Base-by-base conservation (phyloP, 2,329 filamentous ascomycete genomes). In the Rhexocercosporidium sp. region DNA sequence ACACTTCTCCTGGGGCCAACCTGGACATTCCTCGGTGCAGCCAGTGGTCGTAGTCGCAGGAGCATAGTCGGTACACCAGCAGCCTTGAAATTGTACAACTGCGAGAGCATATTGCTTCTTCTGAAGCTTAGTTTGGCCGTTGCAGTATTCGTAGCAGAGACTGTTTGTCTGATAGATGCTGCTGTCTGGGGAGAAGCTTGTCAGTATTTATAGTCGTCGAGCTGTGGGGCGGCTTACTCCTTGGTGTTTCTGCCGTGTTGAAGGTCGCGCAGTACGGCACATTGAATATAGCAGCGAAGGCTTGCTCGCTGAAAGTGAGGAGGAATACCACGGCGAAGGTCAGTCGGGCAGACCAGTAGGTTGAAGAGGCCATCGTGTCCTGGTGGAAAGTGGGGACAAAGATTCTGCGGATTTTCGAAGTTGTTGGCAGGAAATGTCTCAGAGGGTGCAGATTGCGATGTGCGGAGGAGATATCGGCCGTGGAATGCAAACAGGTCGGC, bases 31-130 rank as follows among this genome's bases (percentile, higher is more conserved):
- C 0, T 77, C 77, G 70, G 83, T 78, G 79, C 92, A 95, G 25
- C 84, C 73, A 39, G 79, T 77, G 25, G 60, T 82, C 77, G 37
- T 77, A 37, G 80, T 70, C 59, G 81, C 81, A 9, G 92, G 92
- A 1, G 83, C 83, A 73, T 89, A 89, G 76, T 93, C 85, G 44
- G 90, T 90, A 77, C 92, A 95, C 91, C 91, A 95, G 76, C 92
- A 95, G 61, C 83, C 78, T 37, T 86, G 81, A 18, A 79, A 83
- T 72, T 92, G 85, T 1, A 94, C 81, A 57, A 95, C 82, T 70
- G 90, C 91, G 69, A 90, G 92, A 46, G 91, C 90, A 70, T 83
- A 91, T 18, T 82, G 72, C 22, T 76, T 74, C 29, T n/a, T 11
- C 12, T 57, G 37, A 3, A 25, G 31, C 4, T 12, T 4, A 9